Evolutionary conservation across 805 yeast species (phyloP), one percentile per base, ranked within the genome.

Genomic region (Candida endomychidarum): DNA sequence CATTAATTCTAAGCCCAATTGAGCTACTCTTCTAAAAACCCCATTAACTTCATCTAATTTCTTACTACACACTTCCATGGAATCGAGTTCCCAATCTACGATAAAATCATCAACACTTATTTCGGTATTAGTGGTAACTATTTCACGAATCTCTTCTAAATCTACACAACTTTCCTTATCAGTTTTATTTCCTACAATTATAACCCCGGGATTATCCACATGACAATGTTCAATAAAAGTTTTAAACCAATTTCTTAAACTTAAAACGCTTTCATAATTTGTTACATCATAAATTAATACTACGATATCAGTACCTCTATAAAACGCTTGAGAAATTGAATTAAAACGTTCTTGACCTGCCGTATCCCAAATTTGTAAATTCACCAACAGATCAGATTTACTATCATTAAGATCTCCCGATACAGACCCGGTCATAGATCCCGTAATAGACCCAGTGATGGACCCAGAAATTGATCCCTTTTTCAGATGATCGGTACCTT

Each of bases 301-400:
- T 4, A 72, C 78, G 14, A 77, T 74, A 49, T 78, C 82, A 0
- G 81, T 69, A 7, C 83, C 83, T 27, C 83, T 57, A 54, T 77
- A 78, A 48, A 77, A 78, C 4, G 80, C 76, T 51, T 70, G 74
- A 8, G 75, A 66, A 21, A 75, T 72, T 38, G 77, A 71, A 43
- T 69, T 67, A 53, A 68, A 70, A 34, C 75, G 50, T 47, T 70
- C 75, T 51, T 70, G 75, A 10, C 75, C 74, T 1, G 75, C 74
- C 8, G 75, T 70, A 49, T 70, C 75, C 72, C 78, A 81, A 8
- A 81, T 72, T 56, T 81, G 87, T 26, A 81, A 60, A 36, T 61
- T 62, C 15, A 71, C 70, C 23, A 48, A 47, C 10, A 12, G 5
- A 28, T 28, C 17, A 16, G 11, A n/a, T 10, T 7, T 6, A 7